These are phyloP conservation scores for Pichia sp. DNA, from an alignment of 1,139 yeast species.

Conservation along the genomic window DNA sequence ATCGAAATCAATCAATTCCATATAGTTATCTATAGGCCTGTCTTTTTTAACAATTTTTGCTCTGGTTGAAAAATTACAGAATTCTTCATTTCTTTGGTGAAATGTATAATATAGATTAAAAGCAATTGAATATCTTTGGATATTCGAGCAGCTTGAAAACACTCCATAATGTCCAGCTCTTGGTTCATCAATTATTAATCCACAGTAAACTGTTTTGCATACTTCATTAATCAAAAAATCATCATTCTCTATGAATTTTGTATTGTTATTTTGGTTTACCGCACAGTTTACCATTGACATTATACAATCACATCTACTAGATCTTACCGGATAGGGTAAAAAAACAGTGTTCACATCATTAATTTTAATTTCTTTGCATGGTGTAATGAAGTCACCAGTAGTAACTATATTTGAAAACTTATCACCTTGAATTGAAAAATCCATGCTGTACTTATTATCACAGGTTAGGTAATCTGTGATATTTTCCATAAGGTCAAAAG, in stretches of 20 bases:
- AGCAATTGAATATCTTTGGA: conserved; percentile 47
- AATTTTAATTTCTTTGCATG: conserved; percentile 1
- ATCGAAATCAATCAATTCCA: conserved; percentile 16
- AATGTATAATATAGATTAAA: conserved; percentile 41
- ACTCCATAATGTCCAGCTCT: conserved; percentile 46
- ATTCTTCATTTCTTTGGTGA: conserved; percentile 28
- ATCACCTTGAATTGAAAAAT: conserved; percentile 9
- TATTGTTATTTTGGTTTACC: conserved; percentile 23
- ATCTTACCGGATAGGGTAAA: conserved; percentile 52
- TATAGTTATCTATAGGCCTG: conserved; percentile 23
- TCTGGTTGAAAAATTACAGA: conserved; percentile 36
- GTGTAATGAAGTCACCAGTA: background rate
- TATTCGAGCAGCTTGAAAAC: conserved; percentile 47
- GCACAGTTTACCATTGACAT: conserved; percentile 46
- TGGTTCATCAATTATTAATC: conserved; percentile 44
- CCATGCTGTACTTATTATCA: conserved; percentile 10
- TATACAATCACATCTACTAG: conserved; percentile 50
- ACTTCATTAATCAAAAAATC: conserved; percentile 38
- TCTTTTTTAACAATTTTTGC: conserved; percentile 33
- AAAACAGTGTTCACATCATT: background rate
- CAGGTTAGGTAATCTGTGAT: conserved; percentile 14
- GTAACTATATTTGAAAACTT: background rate
- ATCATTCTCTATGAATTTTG: conserved; percentile 23
- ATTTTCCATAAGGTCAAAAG: conserved; percentile 31
- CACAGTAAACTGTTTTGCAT: conserved; percentile 48